Evolutionary conservation across 805 yeast genomes (phyloP), one percentile per base, ranked within the genome.

Genomic region (Kazachstania martiniae): DNA sequence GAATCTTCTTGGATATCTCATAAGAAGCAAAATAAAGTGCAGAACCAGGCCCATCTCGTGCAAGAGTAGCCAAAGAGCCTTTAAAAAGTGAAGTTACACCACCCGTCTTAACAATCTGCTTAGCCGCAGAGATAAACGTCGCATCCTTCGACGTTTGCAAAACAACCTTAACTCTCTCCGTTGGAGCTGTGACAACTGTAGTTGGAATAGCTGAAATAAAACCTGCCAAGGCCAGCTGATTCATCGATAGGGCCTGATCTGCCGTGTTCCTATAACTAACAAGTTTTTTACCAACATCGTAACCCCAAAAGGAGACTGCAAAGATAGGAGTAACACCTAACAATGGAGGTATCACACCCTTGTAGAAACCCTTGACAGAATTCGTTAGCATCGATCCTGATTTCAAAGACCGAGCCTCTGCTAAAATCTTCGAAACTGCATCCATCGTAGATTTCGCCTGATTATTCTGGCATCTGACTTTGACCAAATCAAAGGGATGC

Each of bases 291-390:
- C 97, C 97, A 33, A 84, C 66, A 51, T 86, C 96, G 58, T 91
- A 89, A 51, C 97, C 97, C 97, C 98, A 89, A 63, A 89, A 89
- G 2, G 94, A 81, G 16, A 91, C 91, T 2, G 97, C 97, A 65
- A 91, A 91, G 83, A 89, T 91, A 18, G 98, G 98, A 0, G 97
- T 91, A 15, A 89, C 96, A 16, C 98, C 98, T n/a, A 83, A 53
- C 32, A 89, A 62, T 3, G 98, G 98, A 10, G 97, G 95, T 9
- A 82, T 66, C 21, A 91, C 96, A 37, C 98, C 98, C 51, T 94
- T 67, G 59, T 89, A 89, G 42, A 89, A 74, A 1, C 97, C 96
- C 17, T 65, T 42, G 13, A 8, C 12, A 8, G 45, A 35, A 25
- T 43, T 49, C 8, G 33, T 12, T 5, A 38, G 17, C 16, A 40